Base-by-base conservation (phyloP, 75 land plant genomes). In the Larix kaempferi region DNA sequence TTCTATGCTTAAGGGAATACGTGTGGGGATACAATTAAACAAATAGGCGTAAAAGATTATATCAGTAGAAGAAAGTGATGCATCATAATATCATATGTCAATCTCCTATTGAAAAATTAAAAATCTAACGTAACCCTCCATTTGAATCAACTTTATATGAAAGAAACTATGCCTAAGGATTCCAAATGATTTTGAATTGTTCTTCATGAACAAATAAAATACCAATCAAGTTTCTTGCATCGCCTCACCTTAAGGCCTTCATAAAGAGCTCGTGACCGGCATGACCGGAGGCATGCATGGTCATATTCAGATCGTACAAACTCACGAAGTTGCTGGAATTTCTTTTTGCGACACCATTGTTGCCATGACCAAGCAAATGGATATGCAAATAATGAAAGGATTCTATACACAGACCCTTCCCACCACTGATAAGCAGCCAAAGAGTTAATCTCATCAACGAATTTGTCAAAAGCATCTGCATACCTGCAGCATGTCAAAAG, bases 301-400 rank as follows among this genome's bases (percentile, higher is more conserved):
- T 97, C 99, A 84, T 97, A 97, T 52, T 93, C 99, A 23, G 98
- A 92, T 59, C 99, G 78, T 33, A 97, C 98, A 89, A 89, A 97
- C 78, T 97, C 98, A 77, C 95, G 93, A 52, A 97, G 77, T 29
- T 82, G 81, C 78, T 94, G 99, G 25, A 97, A 74, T 86, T 94
- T 97, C 77, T 87, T 86, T 57, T 89, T 93, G 25, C 98, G 81
- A 12, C 99, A 89, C 99, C 99, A 97, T 72, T 97, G 98, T 83
- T 84, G 95, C 99, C 99, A 97, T 57, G 95, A 91, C 94, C 98
- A 97, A 52, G 98, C 98, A 78, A 94, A 78, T 4, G 99, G 99
- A 85, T 94, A 97, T 63, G 91, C 93, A 67, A 92, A 79, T 59
- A 92, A 59, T 52, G 89, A 86, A 12, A 92, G 87, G 64, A 97